These are phyloP conservation scores for Geranium brycei DNA, from an alignment of 345 rosid species.

Conservation along the genomic window DNA sequence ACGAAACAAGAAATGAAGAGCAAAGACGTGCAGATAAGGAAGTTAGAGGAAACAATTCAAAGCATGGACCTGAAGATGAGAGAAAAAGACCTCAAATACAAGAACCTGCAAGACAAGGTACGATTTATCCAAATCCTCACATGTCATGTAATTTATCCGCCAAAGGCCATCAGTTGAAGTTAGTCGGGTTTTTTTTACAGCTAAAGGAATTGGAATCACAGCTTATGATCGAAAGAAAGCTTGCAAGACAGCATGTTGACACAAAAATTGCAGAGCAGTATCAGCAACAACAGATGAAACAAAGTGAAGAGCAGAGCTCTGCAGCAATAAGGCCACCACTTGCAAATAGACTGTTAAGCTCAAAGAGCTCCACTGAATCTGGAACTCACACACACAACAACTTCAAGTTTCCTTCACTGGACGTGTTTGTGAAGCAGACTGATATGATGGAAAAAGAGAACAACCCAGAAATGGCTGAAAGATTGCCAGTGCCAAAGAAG, in stretches of 20 bases:
- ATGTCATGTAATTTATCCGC: background rate
- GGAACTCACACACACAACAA: conserved; percentile 10
- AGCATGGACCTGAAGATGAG: conserved; percentile 60
- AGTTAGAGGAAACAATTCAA: conserved; percentile 67
- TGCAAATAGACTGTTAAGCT: conserved; percentile 27
- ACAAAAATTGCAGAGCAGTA: conserved; percentile 67
- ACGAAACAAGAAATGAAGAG: conserved; percentile 70
- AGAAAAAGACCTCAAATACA: conserved; percentile 66
- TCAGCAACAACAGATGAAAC: conserved; percentile 31
- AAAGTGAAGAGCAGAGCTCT: conserved; percentile 37
- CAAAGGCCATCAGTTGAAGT: background rate
- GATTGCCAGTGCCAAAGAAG: conserved; percentile 38
- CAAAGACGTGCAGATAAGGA: conserved; percentile 74
- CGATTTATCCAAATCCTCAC: background rate
- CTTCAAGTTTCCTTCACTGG: conserved; percentile 26
- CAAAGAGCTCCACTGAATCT: conserved; percentile 25
- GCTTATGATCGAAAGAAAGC: conserved; percentile 79
- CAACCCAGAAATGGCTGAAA: conserved; percentile 53
- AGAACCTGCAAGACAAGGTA: conserved; percentile 81
- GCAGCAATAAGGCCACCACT: conserved; percentile 41
- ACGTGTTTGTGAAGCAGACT: conserved; percentile 22
- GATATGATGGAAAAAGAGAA: conserved; percentile 73
- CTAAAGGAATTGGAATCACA: conserved; percentile 84
- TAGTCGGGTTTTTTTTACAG: conserved; percentile 21
- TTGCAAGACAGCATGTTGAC: conserved; percentile 91